phyloP scores from a whole-genome alignment of 2,329 filamentous ascomycete genomes.

The Chaetomiaceae sp. region DNA sequence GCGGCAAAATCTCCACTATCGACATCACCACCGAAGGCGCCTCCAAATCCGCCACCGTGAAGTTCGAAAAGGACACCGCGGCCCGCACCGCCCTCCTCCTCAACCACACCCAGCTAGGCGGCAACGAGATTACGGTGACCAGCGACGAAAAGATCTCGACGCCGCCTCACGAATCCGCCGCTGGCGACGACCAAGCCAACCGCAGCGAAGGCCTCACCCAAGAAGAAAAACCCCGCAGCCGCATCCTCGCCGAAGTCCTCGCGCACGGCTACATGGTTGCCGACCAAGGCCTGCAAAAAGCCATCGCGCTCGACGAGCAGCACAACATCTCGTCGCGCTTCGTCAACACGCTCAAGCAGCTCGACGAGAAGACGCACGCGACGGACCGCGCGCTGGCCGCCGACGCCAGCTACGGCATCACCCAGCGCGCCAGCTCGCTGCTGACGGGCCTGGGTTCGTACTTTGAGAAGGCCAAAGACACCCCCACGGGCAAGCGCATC shows the following conservation, averaged over 20 bases:
- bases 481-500: conserved; percentile 83
- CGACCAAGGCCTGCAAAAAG: conserved; percentile 69
- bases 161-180: conserved; percentile 46
- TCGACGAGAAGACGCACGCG: conserved; percentile 84
- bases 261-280: conserved; percentile 88
- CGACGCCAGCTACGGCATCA: conserved; percentile 80
- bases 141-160: conserved; percentile 58
- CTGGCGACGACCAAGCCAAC: conserved; percentile 54
- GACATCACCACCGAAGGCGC: conserved; percentile 66
- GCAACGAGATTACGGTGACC: conserved; percentile 74
- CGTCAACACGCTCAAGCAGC: conserved; percentile 66
- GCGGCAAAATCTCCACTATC: conserved; percentile 86
- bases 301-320: conserved; percentile 82
- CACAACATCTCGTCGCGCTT: conserved; percentile 83
- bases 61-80: conserved; percentile 93
- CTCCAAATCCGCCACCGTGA: conserved; percentile 81
- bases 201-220: conserved; percentile 64
- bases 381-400: conserved; percentile 79
- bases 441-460: conserved; percentile 71
- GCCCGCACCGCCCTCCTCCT: conserved; percentile 95
- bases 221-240: conserved; percentile 92
- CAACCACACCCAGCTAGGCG: conserved; percentile 91
- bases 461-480: conserved; percentile 88
- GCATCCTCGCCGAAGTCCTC: conserved; percentile 94
- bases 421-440: conserved; percentile 62